phyloP scores from a whole-genome alignment of 306 rosid species.

The Prunus mume region DNA sequence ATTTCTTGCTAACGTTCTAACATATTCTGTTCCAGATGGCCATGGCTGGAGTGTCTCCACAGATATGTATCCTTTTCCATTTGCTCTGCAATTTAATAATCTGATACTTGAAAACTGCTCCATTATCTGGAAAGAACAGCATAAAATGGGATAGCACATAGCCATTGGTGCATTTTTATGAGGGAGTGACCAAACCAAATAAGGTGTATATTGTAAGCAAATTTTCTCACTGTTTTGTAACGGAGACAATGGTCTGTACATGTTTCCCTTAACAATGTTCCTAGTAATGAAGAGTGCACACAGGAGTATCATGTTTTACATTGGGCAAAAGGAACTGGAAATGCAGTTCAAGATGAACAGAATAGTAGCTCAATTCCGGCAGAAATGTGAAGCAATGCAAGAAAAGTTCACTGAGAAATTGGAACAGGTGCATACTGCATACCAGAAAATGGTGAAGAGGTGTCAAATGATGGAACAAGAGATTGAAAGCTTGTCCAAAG shows the following conservation, averaged over 20 bases:
- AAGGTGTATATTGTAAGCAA: slow-evolving; percentile 4
- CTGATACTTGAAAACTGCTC: slow-evolving; percentile 6
- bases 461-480: slow-evolving; percentile 94
- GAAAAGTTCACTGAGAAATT: slow-evolving; percentile 87
- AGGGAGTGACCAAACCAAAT: slow-evolving; percentile 3
- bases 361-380: slow-evolving; percentile 79
- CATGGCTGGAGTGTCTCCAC: slow-evolving; percentile 92
- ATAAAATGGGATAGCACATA: slow-evolving; percentile 6
- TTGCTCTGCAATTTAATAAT: not conserved
- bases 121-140: slow-evolving; percentile 9
- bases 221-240: slow-evolving; percentile 8
- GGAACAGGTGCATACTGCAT: slow-evolving; percentile 85
- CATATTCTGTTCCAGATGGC: slow-evolving; percentile 72
- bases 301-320: slow-evolving; percentile 89
- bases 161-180: not conserved
- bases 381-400: slow-evolving; percentile 92
- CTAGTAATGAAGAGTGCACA: slow-evolving; percentile 91
- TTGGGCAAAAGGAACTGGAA: slow-evolving; percentile 93
- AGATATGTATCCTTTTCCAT: slow-evolving; percentile 80
- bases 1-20: slow-evolving; percentile 28
- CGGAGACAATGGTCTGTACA: slow-evolving; percentile 10
- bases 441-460: slow-evolving; percentile 86
- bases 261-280: slow-evolving; percentile 44
- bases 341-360: slow-evolving; percentile 88
- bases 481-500: slow-evolving; percentile 83